These are phyloP conservation scores for Pleurotus ostreatus DNA, from an alignment of 768 basidiomycete genomes.

Conservation along the genomic window DNA sequence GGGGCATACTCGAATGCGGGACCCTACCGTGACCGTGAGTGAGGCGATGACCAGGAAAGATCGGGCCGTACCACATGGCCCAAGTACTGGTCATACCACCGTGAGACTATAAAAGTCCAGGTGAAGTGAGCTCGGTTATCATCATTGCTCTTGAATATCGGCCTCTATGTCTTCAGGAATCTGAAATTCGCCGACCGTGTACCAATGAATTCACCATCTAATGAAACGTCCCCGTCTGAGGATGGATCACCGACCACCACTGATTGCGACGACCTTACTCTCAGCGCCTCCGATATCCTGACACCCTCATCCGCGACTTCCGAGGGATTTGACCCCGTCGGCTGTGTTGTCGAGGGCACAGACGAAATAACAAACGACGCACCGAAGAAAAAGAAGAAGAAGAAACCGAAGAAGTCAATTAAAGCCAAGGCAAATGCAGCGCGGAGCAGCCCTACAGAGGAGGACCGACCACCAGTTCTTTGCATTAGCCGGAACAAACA, in stretches of 20 bases:
- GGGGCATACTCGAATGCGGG: no score
- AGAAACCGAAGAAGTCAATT: constrained; percentile 54
- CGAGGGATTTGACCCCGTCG: constrained; percentile 25
- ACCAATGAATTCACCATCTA: neutral
- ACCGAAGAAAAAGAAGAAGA: constrained; percentile 70
- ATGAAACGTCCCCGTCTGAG: neutral
- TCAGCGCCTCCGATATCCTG: constrained; percentile 6
- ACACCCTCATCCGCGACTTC: constrained; percentile 22
- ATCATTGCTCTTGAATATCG: no score
- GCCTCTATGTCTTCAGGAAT: no score
- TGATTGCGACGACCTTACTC: constrained; percentile 10
- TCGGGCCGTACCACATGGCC: no score
- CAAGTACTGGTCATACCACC: no score
- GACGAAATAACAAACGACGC: constrained; percentile 16
- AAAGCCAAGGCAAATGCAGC: constrained; percentile 38
- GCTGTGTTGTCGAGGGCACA: constrained; percentile 20
- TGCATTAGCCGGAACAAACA: constrained; percentile 93
- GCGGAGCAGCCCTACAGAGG: constrained; percentile 25
- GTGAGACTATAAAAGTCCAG: no score
- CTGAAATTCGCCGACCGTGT: no score
- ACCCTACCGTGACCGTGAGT: no score
- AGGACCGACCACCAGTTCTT: constrained; percentile 60
- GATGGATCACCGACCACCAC: neutral
- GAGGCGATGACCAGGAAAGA: no score
- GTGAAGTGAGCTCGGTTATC: no score